Conservation (phyloP, 257 asterid genomes). For the Solanum tarijense region DNA sequence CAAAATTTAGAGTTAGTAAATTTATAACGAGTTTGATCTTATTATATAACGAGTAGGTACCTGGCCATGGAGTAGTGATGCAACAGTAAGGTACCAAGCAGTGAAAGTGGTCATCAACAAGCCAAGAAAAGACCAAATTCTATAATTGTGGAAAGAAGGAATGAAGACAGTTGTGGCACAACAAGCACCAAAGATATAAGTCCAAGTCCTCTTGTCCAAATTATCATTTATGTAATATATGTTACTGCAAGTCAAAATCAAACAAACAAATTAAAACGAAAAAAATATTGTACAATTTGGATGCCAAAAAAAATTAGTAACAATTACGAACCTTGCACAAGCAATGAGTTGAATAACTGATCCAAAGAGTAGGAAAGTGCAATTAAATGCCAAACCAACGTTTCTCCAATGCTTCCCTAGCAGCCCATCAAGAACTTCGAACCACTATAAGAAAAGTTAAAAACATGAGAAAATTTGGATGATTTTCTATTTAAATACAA, state of each 20-base stretch:
- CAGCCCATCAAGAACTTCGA: conserved; percentile 37
- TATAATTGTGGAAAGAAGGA: conserved; percentile 40
- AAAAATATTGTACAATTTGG: no score
- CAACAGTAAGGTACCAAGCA: conserved; percentile 44
- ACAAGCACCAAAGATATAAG: conserved; percentile 13
- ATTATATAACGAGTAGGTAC: neutral
- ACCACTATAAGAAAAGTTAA: neutral
- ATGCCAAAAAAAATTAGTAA: neutral
- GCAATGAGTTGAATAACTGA: conserved; percentile 46
- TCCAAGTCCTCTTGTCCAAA: conserved; percentile 10
- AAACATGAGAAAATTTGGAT: neutral
- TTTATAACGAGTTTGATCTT: neutral
- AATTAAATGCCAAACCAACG: conserved; percentile 28
- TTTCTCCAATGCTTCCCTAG: conserved; percentile 45
- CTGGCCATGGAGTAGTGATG: conserved; percentile 44
- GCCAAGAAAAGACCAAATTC: conserved; percentile 52
- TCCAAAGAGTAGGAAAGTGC: conserved; percentile 36
- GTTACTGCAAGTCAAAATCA: conserved; percentile 20
- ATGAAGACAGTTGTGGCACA: conserved; percentile 14
- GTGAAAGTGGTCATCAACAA: conserved; percentile 42
- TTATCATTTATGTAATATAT: conserved; percentile 43
- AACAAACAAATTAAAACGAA: neutral
- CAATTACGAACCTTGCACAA: conserved; percentile 27
- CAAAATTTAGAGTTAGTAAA: neutral
- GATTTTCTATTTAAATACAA: neutral